Base-by-base conservation (phyloP, 23 red algal genomes). In the Cyanidium caldarium region DNA sequence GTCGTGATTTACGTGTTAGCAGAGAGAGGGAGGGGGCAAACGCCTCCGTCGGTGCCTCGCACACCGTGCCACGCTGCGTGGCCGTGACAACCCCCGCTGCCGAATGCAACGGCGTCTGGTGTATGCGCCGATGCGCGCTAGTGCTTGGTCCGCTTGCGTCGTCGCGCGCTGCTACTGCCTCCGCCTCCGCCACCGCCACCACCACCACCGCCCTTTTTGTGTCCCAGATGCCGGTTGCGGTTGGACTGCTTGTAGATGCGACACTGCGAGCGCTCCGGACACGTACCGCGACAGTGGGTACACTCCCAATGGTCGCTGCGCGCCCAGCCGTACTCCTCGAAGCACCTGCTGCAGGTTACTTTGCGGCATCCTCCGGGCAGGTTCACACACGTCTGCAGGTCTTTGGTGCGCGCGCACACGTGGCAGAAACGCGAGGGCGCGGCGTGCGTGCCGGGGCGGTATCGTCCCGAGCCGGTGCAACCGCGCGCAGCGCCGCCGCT, bases 351-450 rank as follows among this genome's bases (percentile, higher is more conserved):
- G 31, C 51, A 61, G 51, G 51, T 61, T 16, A 61, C 51, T 28
- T 61, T 61, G 51, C 51, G 51, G 23, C 51, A 61, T 10, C 51
- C 51, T 28, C n/a, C 7, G 19, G 51, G 23, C 23, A 61, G 51
- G 23, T 61, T 61, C 21, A 28, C 51, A 28, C 51, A 61, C 7
- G 51, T 61, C 51, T 61, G 51, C 21, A 61, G 31, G 51, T 61
- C 51, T 25, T 61, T 61, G 51, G 51, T 61, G 23, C 51, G 51
- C 21, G 51, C 51, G 23, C 51, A 61, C 7, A 61, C 51, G 23
- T 61, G 51, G 51, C 51, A 61, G 51, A 61, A 61, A 61, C 51
- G 51, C 31, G 51, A 61, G 7, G 51, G 51, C 31, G 51, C 51
- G 7, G 51, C 51, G 31, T 61, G 19, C n/a, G n/a, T 61, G 10